These are phyloP conservation scores for Pisolithus orientalis DNA, from an alignment of 768 basidiomycete species.

Conservation along the genomic window DNA sequence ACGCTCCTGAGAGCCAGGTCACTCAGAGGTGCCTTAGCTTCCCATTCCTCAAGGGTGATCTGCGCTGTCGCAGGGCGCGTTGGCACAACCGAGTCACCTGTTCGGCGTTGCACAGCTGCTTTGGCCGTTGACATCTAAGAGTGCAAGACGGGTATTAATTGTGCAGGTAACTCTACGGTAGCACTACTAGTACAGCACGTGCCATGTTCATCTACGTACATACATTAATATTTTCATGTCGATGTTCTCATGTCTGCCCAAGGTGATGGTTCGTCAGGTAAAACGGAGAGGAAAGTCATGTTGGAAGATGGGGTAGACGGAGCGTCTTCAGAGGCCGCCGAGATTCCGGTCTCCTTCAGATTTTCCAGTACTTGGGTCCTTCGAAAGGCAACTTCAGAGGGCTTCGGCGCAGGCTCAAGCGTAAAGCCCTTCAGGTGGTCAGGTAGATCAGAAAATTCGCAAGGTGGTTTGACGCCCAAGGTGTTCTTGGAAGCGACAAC, in stretches of 20 bases:
- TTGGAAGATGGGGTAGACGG: not conserved
- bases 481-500: not conserved
- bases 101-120: slow-evolving; percentile 20
- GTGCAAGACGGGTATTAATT: not conserved
- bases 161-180: too few species aligned
- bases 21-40: slow-evolving; percentile 67
- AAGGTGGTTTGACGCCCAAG: not conserved
- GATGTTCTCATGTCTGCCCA: slow-evolving; percentile 19
- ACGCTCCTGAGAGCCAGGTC: slow-evolving; percentile 68
- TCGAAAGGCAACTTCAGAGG: slow-evolving; percentile 10
- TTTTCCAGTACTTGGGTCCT: slow-evolving; percentile 11
- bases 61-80: slow-evolving; percentile 34
- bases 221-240: not conserved
- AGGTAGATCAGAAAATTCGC: slow-evolving; percentile 2
- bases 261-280: slow-evolving; percentile 25
- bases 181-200: too few species aligned
- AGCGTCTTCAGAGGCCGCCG: slow-evolving; percentile 5
- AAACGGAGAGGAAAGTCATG: slow-evolving; percentile 10
- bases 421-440: slow-evolving; percentile 9
- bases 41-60: slow-evolving; percentile 88
- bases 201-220: not conserved
- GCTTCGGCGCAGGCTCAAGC: slow-evolving; percentile 21
- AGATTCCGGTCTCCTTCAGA: not conserved
- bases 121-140: slow-evolving; percentile 18
- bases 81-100: slow-evolving; percentile 18